Base-by-base conservation (phyloP, 2,329 filamentous ascomycete genomes). In the Coniosporium tulheliwenetii region DNA sequence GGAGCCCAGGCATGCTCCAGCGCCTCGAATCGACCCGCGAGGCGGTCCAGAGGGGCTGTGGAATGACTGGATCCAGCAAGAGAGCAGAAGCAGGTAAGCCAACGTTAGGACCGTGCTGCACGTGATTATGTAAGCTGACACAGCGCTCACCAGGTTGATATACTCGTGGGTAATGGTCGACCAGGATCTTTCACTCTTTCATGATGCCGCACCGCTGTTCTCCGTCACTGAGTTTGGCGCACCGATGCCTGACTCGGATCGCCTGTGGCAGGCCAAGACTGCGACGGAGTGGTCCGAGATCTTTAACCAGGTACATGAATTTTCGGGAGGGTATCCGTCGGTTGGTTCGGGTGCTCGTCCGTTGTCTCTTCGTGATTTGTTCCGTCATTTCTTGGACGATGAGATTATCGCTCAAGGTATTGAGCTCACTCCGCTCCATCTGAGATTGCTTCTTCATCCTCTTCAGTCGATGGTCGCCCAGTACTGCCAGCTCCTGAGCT, bases 101-200 rank as follows among this genome's bases (percentile, higher is more conserved):
- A 8, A 19, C 12, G 36, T 15, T 30, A 14, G 35, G 8, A 29
- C 34, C 7, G 14, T 8, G 10, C 39, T 16, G 10, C 31, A 39
- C 35, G 35, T 26, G 39, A 37, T 34, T 30, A 14, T 34, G 33
- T 19, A 38, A 13, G 34, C 39, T 39, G 36, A 39, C 38, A 53
- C 38, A 33, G 13, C 34, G 34, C 3, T 39, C n/a, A 16, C 43
- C 50, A 79, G 79, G 48, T 63, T 84, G 30, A 73, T 81, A n/a
- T 82, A 84, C 58, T 81, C 79, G 41, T 84, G 79, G 75, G 74
- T 79, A 14, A 80, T 81, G 72, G 69, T 81, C 16, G 80, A 85
- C 52, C 79, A 83, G 50, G 80, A 85, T 56, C 62, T 81, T 41
- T 73, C 75, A 38, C 61, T 81, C 8, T 81, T 81, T 58, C 70